phyloP scores from a whole-genome alignment of 306 rosid species.

The Pachyrhizus erosus region DNA sequence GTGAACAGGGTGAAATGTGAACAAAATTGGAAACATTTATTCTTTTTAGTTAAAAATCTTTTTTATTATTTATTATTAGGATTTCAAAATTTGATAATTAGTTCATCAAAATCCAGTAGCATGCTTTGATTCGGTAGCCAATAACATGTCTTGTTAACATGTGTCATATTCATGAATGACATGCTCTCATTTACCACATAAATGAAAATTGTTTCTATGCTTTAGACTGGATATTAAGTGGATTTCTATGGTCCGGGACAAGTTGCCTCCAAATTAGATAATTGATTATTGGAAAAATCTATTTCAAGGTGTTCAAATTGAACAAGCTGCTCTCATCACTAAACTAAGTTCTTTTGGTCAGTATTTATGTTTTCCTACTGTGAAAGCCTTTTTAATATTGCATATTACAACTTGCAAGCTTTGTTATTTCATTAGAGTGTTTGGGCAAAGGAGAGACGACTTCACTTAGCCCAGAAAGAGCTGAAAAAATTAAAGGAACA shows the following conservation, averaged over 20 bases:
- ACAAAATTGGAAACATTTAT: not conserved
- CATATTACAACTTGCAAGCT: constrained; percentile 9
- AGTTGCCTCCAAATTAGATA: constrained; percentile 2
- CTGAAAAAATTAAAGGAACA: constrained; percentile 70
- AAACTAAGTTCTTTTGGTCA: not conserved
- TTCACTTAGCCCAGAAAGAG: constrained; percentile 67
- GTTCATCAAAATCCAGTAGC: not conserved
- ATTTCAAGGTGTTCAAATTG: not conserved
- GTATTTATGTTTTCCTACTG: not conserved
- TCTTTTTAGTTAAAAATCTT: not conserved
- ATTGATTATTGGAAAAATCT: not conserved
- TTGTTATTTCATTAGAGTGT: constrained; percentile 57
- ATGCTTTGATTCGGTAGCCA: not conserved
- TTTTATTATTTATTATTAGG: not conserved
- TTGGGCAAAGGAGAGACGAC: constrained; percentile 67
- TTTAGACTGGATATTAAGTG: not conserved
- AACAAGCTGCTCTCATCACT: not conserved
- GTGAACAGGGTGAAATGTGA: not conserved
- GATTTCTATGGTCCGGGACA: not conserved
- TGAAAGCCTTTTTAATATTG: not conserved
- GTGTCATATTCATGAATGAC: not conserved
- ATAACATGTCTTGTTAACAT: not conserved
- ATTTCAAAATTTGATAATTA: not conserved
- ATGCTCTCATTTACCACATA: not conserved
- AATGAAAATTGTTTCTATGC: not conserved